Evolutionary conservation across 257 asterid genomes (phyloP).

Genomic region (Leonotis leonurus): DNA sequence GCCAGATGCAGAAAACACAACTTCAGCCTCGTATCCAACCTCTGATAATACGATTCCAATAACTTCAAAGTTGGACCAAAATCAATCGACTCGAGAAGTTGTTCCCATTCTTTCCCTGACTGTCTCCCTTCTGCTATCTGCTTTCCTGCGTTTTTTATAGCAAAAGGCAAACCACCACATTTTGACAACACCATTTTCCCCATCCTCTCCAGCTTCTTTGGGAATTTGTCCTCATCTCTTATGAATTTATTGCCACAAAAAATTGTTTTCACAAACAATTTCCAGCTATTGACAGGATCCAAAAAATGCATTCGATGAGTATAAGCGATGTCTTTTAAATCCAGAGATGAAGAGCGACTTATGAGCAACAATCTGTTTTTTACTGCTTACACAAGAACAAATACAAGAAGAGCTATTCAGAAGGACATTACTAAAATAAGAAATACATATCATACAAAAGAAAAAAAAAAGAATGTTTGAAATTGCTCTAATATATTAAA

Average conservation of each 20-base stretch:
- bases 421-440: too few relatives aligned
- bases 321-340: too few relatives aligned
- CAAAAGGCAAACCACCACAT: slow-evolving; percentile 24
- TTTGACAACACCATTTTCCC: slow-evolving; percentile 9
- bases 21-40: not conserved
- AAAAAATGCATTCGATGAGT: too few relatives aligned
- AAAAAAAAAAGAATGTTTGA: too few relatives aligned
- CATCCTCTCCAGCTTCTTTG: slow-evolving; percentile 3
- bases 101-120: slow-evolving; percentile 14
- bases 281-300: too few relatives aligned
- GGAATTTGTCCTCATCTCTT: not conserved
- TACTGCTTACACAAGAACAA: too few relatives aligned
- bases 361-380: too few relatives aligned
- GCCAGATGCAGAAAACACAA: not conserved
- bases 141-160: slow-evolving; percentile 14
- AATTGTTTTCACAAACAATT: too few relatives aligned
- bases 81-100: not conserved
- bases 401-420: too few relatives aligned
- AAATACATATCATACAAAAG: too few relatives aligned
- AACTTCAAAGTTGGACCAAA: not conserved
- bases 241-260: not conserved
- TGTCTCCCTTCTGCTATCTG: not conserved
- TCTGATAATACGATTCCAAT: not conserved
- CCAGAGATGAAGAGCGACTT: too few relatives aligned
- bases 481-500: too few relatives aligned